Evolutionary conservation across 2,329 filamentous ascomycete species (phyloP), one percentile per base, ranked within the genome.

Genomic region (Fusarium transvaalense): DNA sequence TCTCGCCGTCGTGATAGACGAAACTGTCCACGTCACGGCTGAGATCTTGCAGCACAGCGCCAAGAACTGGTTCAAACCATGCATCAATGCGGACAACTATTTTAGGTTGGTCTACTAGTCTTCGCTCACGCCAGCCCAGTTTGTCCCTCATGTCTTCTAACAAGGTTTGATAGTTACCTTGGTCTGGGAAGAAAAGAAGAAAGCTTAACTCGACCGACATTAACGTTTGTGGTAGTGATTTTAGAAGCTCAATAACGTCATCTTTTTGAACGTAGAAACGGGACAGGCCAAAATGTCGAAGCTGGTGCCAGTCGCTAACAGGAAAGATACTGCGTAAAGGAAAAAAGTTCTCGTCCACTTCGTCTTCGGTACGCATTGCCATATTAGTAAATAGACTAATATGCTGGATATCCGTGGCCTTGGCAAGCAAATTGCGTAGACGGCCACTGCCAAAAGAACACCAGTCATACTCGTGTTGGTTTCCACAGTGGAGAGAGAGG

Each of bases 21-120:
- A 45, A 58, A 27, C 8, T 21, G 8, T 25, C 21, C 8, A 58
- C 50, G 27, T 56, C 56, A 34, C 17, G 10, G 6, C 48, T 56
- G 13, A 58, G 10, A 32, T 58, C 56, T 37, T 29, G 31, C 17
- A 38, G 21, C 2, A 3, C 31, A 53, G 46, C 29, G 19, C 55
- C 38, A 42, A 31, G 3, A 13, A 13, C 1, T 15, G 4, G 17
- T 10, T 12, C 12, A n/a, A 7, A 15, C 5, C 23, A 5, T 14
- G 31, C 37, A n/a, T 57, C 46, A 29, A 57, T 21, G n/a, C 55
- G 31, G 15, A 53, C 23, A 42, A n/a, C n/a, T 53, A 57, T 57
- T 15, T 35, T 53, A 25, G 47, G 46, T 15, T 57, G 55, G 21
- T 19, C 38, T 23, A 14, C 29, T 13, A 3, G 10, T 0, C 15